Base-by-base conservation (phyloP, 495 filamentous ascomycete species). In the Penicillium cataractarum region DNA sequence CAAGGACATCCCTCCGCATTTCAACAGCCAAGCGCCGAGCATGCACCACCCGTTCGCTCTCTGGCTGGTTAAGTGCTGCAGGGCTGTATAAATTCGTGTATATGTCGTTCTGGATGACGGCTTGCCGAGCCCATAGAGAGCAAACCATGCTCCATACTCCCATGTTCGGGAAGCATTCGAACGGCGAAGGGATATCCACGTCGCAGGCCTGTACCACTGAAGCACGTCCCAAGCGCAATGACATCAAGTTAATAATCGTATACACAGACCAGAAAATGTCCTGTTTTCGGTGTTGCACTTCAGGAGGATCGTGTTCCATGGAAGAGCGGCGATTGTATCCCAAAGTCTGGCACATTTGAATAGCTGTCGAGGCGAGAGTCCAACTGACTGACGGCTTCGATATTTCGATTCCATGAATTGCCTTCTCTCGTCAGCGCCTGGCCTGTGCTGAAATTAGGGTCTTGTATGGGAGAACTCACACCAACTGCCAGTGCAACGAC, bases 241-340 rank as follows among this genome's bases (percentile, higher is more conserved):
- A 84, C 24, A 91, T 72, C 13, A 78, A 79, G 61, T 84, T 87
- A 61, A 89, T 81, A 8, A 87, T 70, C 29, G 83, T 80, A 63
- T 90, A 90, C 4, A 82, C 71, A 19, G 84, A 80, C 88, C 88
- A 91, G 67, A 91, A 91, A 10, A 88, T 62, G 24, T 51, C 50
- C 13, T 74, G 69, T 32, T 74, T 77, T 32, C 77, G 60, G 8
- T 79, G 71, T 27, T 73, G 75, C 29, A 77, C 70, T 24, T 70
- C 51, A 0, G 63, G 60, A 4, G 62, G 71, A 42, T 85, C 81
- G 48, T 80, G 62, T 19, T 83, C 78, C 77, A 83, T 84, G 1
- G 78, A 78, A 7, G 79, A 78, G 1, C 78, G 68, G 22, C 86
- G 85, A 65, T 91, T 87, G 60, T 86, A 89, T 13, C 88, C 89